Evolutionary conservation across 768 basidiomycete genomes (phyloP).

Genomic region (Macrolepiota dolichaula): DNA sequence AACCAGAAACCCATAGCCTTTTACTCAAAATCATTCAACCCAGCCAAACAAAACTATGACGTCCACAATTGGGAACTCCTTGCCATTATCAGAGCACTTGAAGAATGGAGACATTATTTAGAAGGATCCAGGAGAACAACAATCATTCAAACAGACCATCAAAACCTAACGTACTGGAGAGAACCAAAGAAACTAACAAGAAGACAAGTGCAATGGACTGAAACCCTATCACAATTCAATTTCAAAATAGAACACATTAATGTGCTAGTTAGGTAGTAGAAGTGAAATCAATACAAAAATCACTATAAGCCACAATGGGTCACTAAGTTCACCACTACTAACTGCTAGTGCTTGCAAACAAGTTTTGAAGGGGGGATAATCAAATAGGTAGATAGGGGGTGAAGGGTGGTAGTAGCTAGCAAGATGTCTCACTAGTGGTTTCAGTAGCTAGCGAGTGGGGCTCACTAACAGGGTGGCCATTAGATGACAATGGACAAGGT

Average conservation of each 20-base stretch:
- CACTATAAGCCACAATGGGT: too few relatives aligned
- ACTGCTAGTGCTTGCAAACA: too few relatives aligned
- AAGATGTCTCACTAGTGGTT: too few relatives aligned
- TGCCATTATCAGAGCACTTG: background rate
- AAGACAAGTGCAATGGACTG: slow-evolving; percentile 20
- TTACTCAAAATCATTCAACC: slow-evolving; percentile 1
- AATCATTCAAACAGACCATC: background rate
- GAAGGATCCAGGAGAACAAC: background rate
- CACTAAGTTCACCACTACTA: too few relatives aligned
- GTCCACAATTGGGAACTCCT: background rate
- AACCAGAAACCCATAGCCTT: background rate
- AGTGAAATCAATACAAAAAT: too few relatives aligned
- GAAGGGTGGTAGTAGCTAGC: too few relatives aligned
- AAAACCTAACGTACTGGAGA: slow-evolving; percentile 1
- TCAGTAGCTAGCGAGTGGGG: too few relatives aligned
- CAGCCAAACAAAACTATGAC: background rate
- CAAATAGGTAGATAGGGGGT: too few relatives aligned
- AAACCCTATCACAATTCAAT: slow-evolving; percentile 27
- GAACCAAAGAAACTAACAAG: slow-evolving; percentile 25
- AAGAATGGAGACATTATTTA: slow-evolving; percentile 14
- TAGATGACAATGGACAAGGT: too few relatives aligned
- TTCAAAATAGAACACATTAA: slow-evolving; percentile 28
- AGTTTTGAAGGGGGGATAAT: too few relatives aligned
- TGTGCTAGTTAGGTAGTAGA: too few relatives aligned
- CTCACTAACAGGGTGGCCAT: too few relatives aligned